Evolutionary conservation across 495 filamentous ascomycete genomes (phyloP), one percentile per base, ranked within the genome.

Genomic region (Extremus antarcticus): DNA sequence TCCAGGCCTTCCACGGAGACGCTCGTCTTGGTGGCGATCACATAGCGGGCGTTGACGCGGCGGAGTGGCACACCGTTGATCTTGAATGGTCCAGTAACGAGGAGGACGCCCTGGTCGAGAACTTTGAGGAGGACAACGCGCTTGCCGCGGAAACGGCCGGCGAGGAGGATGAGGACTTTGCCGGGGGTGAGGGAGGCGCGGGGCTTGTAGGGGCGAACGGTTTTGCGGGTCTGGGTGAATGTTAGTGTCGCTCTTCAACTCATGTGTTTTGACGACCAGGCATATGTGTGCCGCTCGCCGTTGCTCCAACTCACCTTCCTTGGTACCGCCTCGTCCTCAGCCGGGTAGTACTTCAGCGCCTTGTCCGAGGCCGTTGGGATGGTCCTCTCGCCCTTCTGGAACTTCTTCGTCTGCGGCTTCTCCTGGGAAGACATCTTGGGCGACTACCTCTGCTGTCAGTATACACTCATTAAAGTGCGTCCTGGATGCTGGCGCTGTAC

Each of bases 61-160:
- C 94, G 84, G 67, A 99, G 85, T 59, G 94, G 94, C 58, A 99
- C 94, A 75, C 94, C 94, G 78, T 99, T 99, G 79, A 97, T 84
- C 85, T 95, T 97, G 85, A 96, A 99, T 68, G 94, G 94, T 64
- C 94, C 94, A 68, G 94, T 99, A 63, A 99, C 87, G 68, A 99
- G 88, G 69, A 99, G 89, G 60, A 96, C 87, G 74, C 94, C 94
- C 78, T 95, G 86, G 67, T 85, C 76, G 70, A 99, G 89, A 76
- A 84, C 78, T 81, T 96, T 97, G 72, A 99, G 87, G 73, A 95
- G 90, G 70, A 99, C 78, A 68, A 99, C 94, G 71, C 94, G 94
- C 87, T 96, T 97, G 79, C 94, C 94, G 67, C 94, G 92, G 87
- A 97, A 99, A 70, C 94, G 92, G 67, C 94, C 94, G 74, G 94